These are phyloP conservation scores for Candida patagonica DNA, from an alignment of 805 yeast species.

Conservation along the genomic window DNA sequence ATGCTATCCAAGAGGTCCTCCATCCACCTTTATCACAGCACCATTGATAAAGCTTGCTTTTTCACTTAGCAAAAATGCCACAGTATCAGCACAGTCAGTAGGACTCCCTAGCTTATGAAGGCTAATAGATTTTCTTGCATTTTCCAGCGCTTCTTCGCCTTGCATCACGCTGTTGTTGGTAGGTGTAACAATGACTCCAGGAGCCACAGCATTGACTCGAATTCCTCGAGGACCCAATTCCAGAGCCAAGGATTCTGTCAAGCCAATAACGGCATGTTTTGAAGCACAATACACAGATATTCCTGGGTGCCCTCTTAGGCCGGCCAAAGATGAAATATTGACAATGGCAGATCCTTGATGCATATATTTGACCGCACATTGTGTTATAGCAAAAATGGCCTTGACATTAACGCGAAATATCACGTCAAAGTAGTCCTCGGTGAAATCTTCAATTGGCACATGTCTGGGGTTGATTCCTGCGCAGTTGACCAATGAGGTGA, in stretches of 20 bases:
- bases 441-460: slow-evolving; percentile 9
- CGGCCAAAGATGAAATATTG: slow-evolving; percentile 12
- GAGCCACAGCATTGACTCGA: slow-evolving; percentile 13
- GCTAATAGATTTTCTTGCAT: too few relatives aligned
- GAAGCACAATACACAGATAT: slow-evolving; percentile 11
- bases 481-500: too few relatives aligned
- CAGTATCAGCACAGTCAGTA: too few relatives aligned
- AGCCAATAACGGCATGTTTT: slow-evolving; percentile 15
- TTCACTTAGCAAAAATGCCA: too few relatives aligned
- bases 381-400: slow-evolving; percentile 11
- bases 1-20: too few relatives aligned
- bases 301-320: slow-evolving; percentile 6
- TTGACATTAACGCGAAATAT: slow-evolving; percentile 13
- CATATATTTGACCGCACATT: slow-evolving; percentile 13
- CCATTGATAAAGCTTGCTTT: too few relatives aligned
- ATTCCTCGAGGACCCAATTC: slow-evolving; percentile 13
- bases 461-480: too few relatives aligned
- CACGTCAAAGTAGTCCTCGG: slow-evolving; percentile 11
- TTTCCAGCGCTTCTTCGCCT: too few relatives aligned
- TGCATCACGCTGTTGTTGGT: too few relatives aligned
- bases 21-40: too few relatives aligned
- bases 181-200: too few relatives aligned
- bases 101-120: too few relatives aligned
- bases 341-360: slow-evolving; percentile 11
- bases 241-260: slow-evolving; percentile 13